Evolutionary conservation across 2,329 filamentous ascomycete genomes (phyloP).

Genomic region (Penicillium sp.): DNA sequence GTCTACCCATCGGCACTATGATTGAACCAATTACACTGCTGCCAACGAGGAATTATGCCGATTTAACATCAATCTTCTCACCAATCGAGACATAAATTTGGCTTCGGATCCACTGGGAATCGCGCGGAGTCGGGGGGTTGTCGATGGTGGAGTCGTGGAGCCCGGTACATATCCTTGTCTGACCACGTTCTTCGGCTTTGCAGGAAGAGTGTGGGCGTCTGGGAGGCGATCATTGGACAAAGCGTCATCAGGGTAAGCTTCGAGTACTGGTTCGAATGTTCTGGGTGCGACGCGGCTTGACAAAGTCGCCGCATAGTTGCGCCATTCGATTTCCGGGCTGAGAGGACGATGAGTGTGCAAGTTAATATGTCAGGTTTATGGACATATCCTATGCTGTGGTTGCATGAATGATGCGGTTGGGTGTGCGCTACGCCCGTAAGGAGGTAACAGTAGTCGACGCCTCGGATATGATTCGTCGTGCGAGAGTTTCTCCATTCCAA

Average conservation of each 20-base stretch:
- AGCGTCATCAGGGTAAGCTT: background rate
- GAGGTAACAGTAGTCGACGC: background rate
- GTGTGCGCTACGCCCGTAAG: background rate
- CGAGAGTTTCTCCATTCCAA: conserved; percentile 2
- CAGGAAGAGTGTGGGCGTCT: conserved; percentile 1
- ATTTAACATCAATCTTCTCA: background rate
- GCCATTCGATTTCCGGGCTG: too few species aligned
- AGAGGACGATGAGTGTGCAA: background rate
- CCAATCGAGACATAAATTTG: background rate
- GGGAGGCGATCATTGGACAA: background rate
- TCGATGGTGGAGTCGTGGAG: background rate
- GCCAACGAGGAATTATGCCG: background rate
- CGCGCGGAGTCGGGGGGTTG: background rate
- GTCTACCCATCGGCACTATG: background rate
- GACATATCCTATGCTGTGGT: background rate
- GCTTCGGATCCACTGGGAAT: conserved; percentile 5
- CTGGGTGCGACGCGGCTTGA: background rate
- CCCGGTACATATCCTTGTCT: background rate
- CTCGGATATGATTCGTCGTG: conserved; percentile 8
- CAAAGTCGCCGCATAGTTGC: background rate
- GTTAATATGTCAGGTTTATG: background rate
- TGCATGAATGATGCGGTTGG: conserved; percentile 1
- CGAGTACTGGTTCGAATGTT: background rate
- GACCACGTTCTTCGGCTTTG: conserved; percentile 7
- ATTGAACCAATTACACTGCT: background rate